phyloP scores from a whole-genome alignment of 1,284 basidiomycete species.

The Trichosporon faecale region DNA sequence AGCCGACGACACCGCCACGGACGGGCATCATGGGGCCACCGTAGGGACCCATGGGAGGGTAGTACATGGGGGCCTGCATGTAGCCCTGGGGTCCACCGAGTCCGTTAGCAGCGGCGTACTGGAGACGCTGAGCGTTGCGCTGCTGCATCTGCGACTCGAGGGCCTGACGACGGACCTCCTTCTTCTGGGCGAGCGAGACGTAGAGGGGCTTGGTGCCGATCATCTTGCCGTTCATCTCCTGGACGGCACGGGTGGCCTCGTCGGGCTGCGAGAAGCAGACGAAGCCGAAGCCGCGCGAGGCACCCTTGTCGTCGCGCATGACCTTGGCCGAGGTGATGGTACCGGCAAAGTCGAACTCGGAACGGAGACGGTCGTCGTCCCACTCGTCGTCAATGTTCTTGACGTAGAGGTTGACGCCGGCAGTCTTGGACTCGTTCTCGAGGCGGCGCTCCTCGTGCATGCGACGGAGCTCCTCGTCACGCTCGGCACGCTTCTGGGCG shows the following conservation, averaged over 20 bases:
- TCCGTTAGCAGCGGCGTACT: conserved; percentile 83
- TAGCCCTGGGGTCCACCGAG: conserved; percentile 68
- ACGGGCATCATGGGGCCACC: conserved; percentile 56
- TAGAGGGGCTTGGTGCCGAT: conserved; percentile 98
- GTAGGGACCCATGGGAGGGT: conserved; percentile 71
- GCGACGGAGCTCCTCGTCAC: conserved; percentile 91
- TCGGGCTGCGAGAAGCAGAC: conserved; percentile 99
- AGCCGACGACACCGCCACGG: conserved; percentile 49
- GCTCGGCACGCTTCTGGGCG: conserved; percentile 98
- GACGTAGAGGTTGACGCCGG: conserved; percentile 99
- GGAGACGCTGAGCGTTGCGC: conserved; percentile 84
- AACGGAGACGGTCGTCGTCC: conserved; percentile 89
- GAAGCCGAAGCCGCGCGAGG: conserved; percentile 88
- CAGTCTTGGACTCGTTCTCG: conserved; percentile 97
- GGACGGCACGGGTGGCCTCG: conserved; percentile 98
- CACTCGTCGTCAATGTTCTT: conserved; percentile 91
- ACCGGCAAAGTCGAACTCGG: conserved; percentile 95
- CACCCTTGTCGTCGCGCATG: conserved; percentile 90
- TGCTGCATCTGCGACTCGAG: conserved; percentile 97
- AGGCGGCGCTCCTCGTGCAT: conserved; percentile 94
- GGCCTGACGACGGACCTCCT: conserved; percentile 96
- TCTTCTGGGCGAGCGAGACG: conserved; percentile 97
- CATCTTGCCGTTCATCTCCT: conserved; percentile 99
- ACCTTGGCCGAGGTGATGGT: conserved; percentile 98
- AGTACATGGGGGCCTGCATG: conserved; percentile 77